Base-by-base conservation (phyloP, 768 basidiomycete genomes). In the Leccinum subgranulosum region DNA sequence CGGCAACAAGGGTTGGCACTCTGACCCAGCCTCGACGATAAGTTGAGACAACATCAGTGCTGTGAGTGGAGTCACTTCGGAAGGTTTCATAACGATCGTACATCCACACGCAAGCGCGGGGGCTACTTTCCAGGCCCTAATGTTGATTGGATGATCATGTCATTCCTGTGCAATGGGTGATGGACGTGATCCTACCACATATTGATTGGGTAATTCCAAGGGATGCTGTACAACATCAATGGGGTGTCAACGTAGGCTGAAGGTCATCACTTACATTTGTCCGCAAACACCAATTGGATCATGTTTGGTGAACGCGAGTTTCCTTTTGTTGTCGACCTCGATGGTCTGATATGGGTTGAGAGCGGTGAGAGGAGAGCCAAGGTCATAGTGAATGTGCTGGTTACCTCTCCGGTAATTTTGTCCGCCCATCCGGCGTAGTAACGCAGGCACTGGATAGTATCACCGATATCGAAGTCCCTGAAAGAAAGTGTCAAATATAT, bases 391-490 rank as follows among this genome's bases (percentile, higher is more conserved):
- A 21, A 55, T 56, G 54, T 61, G 59, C 43, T 34, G 43, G n/a
- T 63, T 61, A 87, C 88, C 83, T 95, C 85, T 21, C 97, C 96
- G 25, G 80, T 75, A 51, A 97, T 87, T 76, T 98, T 98, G 77
- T 98, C 95, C 9, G 92, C 92, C 90, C 90, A 95, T 23, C 95
- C 95, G 39, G 93, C 95, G 69, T 94, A 97, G 75, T 98, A 97
- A 51, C 92, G 81, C 52, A 93, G 74, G 67, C 90, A 92, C 63
- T 84, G 84, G 19, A 92, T 75, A 59, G 77, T 86, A 67, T 93
- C 91, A 41, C 83, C 85, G 41, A 94, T 88, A 69, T 94, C 91
- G 60, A 83, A 86, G 68, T 91, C 90, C 69, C 90, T 91, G 61
- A 0, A 34, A 50, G 57, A 25, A 28, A 1, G 19, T 45, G 60